These are phyloP conservation scores for Linnemannia hyalina DNA, from an alignment of 192 early-diverging fungal genomes.

Conservation along the genomic window DNA sequence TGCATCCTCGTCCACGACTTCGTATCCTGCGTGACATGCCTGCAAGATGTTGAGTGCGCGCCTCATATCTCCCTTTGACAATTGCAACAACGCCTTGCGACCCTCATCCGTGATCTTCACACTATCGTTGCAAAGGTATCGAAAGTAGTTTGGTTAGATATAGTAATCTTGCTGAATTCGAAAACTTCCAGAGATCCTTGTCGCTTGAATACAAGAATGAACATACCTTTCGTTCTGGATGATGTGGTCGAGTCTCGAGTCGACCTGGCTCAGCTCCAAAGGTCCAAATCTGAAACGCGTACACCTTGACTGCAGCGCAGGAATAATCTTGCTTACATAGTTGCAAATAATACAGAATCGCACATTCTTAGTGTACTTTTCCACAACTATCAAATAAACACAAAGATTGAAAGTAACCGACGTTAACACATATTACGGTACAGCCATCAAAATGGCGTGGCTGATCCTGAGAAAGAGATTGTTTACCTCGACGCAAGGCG, in stretches of 20 bases:
- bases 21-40: conserved; percentile 90
- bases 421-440: not conserved
- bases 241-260: conserved; percentile 77
- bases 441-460: not conserved
- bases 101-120: conserved; percentile 88
- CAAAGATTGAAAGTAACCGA: not conserved
- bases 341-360: conserved; percentile 99
- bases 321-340: conserved; percentile 97
- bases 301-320: conserved; percentile 98
- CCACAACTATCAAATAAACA: conserved; percentile 78
- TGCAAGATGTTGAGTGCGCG: conserved; percentile 96
- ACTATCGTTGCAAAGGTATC: conserved; percentile 26
- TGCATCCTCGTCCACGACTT: conserved; percentile 77
- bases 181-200: not conserved
- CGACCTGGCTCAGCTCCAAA: conserved; percentile 83
- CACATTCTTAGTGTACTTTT: conserved; percentile 98
- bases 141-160: too few relatives aligned
- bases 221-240: conserved; percentile 75
- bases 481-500: conserved; percentile 86
- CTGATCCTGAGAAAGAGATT: not conserved
- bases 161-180: not conserved
- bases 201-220: not conserved
- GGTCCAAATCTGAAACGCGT: conserved; percentile 97
- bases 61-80: conserved; percentile 98
- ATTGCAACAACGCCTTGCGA: conserved; percentile 80